Conservation (phyloP, 345 rosid species). For the Citrus trifoliata region DNA sequence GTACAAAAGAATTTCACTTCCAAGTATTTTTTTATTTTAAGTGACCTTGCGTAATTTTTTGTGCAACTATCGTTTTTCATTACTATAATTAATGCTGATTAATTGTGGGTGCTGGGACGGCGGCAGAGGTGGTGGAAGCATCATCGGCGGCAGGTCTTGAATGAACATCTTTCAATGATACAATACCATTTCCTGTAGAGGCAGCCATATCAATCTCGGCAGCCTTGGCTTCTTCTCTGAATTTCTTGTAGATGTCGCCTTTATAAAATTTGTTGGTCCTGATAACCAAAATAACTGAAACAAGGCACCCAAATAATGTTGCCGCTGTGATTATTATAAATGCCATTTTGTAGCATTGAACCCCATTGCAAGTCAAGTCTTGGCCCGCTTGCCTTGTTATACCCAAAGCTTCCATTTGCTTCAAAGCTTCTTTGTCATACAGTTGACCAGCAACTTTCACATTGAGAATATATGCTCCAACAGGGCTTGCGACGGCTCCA, state of each 20-base stretch:
- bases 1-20: not conserved
- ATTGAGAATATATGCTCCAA: slow-evolving; percentile 35
- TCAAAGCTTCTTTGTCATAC: slow-evolving; percentile 36
- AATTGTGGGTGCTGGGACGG: not conserved
- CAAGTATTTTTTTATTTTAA: not conserved
- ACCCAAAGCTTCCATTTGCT: slow-evolving; percentile 29
- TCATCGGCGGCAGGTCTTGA: not conserved
- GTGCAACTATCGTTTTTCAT: no score
- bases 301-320: slow-evolving; percentile 23
- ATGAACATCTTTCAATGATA: not conserved
- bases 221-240: slow-evolving; percentile 18
- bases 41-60: not conserved
- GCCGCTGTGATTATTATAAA: slow-evolving; percentile 33
- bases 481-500: slow-evolving; percentile 30
- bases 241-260: slow-evolving; percentile 33
- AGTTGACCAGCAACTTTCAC: slow-evolving; percentile 36
- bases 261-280: slow-evolving; percentile 34
- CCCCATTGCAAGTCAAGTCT: slow-evolving; percentile 30
- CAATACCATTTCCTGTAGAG: not conserved
- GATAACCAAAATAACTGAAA: slow-evolving; percentile 21
- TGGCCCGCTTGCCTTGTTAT: slow-evolving; percentile 8
- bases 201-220: slow-evolving; percentile 11
- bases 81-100: not conserved
- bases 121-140: not conserved
- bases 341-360: slow-evolving; percentile 26